Evolutionary conservation across 176 grass and related monocot genomes (phyloP).

Genomic region (Alloteropsis semialata): DNA sequence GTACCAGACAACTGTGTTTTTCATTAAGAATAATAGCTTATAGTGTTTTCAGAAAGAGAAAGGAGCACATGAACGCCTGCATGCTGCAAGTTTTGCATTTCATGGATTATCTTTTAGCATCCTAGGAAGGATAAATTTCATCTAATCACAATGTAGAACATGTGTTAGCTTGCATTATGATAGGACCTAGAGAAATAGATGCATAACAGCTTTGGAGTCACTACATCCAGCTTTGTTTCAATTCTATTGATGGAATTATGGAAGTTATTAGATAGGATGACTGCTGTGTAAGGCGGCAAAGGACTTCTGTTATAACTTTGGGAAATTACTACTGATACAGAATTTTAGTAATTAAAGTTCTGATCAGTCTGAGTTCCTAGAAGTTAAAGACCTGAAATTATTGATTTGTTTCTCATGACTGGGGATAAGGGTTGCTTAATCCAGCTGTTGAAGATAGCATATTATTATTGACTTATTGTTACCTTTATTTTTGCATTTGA

Average conservation of each 20-base stretch:
- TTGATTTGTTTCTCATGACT: constrained; percentile 5
- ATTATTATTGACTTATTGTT: background rate
- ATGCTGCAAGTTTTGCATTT: background rate
- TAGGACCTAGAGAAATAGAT: background rate
- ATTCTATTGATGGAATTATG: background rate
- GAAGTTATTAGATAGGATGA: background rate
- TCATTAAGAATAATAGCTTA: background rate
- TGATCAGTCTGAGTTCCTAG: background rate
- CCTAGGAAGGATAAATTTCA: constrained; percentile 16
- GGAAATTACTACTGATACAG: background rate
- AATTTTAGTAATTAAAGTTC: constrained; percentile 1
- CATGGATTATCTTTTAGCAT: background rate
- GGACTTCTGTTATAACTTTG: background rate
- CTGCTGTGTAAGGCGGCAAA: background rate
- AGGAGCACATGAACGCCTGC: background rate
- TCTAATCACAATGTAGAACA: background rate
- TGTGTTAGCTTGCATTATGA: background rate
- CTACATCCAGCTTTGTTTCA: background rate
- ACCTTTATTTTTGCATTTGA: background rate
- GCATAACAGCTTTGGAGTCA: background rate
- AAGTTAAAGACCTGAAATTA: background rate
- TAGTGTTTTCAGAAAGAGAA: background rate
- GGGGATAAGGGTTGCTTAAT: background rate
- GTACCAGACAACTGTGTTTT: background rate
- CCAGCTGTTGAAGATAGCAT: background rate